A percentile compares a stretch with the other conserved stretches of the same genome.
These are phyloP conservation scores for Dioscorea alata DNA, from an alignment of 106 monocot genomes.

Conservation along the genomic window DNA sequence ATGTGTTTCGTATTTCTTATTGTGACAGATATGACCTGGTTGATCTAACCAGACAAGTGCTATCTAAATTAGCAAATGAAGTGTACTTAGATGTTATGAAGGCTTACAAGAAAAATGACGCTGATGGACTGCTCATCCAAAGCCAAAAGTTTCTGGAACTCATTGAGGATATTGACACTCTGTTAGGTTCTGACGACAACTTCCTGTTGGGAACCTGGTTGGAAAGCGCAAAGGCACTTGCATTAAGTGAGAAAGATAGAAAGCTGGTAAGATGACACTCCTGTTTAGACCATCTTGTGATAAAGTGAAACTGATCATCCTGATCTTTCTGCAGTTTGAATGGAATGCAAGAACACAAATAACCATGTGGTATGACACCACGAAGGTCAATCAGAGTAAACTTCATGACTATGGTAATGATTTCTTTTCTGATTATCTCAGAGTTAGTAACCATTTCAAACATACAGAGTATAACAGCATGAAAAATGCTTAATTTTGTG, in stretches of 20 bases:
- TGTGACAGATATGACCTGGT: slow-evolving; percentile 84
- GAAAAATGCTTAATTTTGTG: too few species aligned
- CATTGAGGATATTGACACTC: slow-evolving; percentile 67
- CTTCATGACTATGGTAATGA: slow-evolving; percentile 94
- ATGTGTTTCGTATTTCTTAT: not conserved
- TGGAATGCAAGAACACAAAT: slow-evolving; percentile 99
- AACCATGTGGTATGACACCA: slow-evolving; percentile 97
- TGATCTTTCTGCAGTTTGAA: slow-evolving; percentile 54
- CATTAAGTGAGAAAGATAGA: slow-evolving; percentile 36
- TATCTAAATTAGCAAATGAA: slow-evolving; percentile 80
- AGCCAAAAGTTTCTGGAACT: slow-evolving; percentile 64
- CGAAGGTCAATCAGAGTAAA: slow-evolving; percentile 72
- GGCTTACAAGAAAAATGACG: slow-evolving; percentile 48
- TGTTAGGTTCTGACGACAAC: slow-evolving; percentile 87
- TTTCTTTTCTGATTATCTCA: not conserved
- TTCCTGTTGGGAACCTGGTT: slow-evolving; percentile 93
- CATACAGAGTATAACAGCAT: too few species aligned
- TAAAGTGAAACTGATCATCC: not conserved
- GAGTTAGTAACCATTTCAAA: too few species aligned
- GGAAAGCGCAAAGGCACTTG: slow-evolving; percentile 68
- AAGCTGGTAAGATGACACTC: slow-evolving; percentile 40
- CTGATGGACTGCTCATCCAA: slow-evolving; percentile 27
- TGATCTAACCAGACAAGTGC: slow-evolving; percentile 81
- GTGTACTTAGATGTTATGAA: slow-evolving; percentile 60
- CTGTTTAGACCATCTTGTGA: not conserved